Evolutionary conservation across 306 rosid species (phyloP).

Genomic region (Neltuma alba): DNA sequence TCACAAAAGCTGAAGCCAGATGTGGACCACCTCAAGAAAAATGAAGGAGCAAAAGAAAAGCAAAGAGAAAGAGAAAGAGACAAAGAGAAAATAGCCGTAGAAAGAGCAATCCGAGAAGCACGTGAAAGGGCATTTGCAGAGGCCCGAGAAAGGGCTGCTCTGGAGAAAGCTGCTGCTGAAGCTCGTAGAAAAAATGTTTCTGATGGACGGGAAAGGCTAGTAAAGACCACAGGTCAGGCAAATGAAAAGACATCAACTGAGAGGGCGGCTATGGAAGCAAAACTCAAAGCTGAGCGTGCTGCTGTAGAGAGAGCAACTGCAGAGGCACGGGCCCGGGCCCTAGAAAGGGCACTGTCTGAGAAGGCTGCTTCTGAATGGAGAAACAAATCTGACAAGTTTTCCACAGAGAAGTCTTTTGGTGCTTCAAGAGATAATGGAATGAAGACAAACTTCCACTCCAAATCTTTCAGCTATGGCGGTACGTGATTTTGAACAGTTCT

Average conservation of each 20-base stretch:
- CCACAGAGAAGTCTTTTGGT: slow-evolving; percentile 45
- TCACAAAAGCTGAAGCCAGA: slow-evolving; percentile 53
- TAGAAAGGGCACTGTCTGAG: slow-evolving; percentile 83
- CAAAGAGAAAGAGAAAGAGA: slow-evolving; percentile 63
- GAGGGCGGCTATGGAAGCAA: slow-evolving; percentile 80
- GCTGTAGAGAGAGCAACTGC: slow-evolving; percentile 90
- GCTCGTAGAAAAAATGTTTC: slow-evolving; percentile 66
- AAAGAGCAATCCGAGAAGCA: slow-evolving; percentile 86
- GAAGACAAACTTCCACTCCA: slow-evolving; percentile 49
- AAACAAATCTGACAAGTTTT: slow-evolving; percentile 60
- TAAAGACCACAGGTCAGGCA: slow-evolving; percentile 53
- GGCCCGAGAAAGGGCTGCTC: slow-evolving; percentile 74
- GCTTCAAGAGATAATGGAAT: slow-evolving; percentile 55
- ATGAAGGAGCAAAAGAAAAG: slow-evolving; percentile 65
- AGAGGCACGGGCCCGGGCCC: slow-evolving; percentile 88
- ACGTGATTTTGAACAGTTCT: slow-evolving; percentile 41
- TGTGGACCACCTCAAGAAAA: slow-evolving; percentile 53
- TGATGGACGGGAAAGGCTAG: slow-evolving; percentile 65
- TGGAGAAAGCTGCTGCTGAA: slow-evolving; percentile 68
- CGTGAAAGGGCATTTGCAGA: slow-evolving; percentile 95
- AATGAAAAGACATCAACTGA: slow-evolving; percentile 63
- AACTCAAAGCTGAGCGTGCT: slow-evolving; percentile 86
- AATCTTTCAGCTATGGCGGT: slow-evolving; percentile 72
- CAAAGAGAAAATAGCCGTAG: slow-evolving; percentile 78
- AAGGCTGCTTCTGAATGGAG: slow-evolving; percentile 70